Evolutionary conservation across 2,329 filamentous ascomycete species (phyloP).

Genomic region (Periconia macrospinosa): DNA sequence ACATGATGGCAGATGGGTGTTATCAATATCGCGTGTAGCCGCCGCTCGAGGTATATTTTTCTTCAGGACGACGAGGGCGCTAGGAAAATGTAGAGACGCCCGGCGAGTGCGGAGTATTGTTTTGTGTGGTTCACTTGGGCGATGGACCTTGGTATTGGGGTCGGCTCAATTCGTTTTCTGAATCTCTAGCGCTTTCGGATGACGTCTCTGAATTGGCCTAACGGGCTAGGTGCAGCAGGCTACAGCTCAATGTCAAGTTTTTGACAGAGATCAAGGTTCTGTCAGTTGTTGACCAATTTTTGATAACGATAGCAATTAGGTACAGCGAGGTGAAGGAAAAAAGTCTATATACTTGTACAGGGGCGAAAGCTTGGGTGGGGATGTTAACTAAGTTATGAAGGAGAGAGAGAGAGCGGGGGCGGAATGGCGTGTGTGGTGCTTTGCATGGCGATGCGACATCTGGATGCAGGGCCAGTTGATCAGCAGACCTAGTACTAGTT

Average conservation of each 20-base stretch:
- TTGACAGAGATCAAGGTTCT: neutral
- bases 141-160: neutral
- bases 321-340: neutral
- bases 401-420: neutral
- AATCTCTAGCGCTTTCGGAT: neutral
- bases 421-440: neutral
- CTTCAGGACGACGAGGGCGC: too few relatives aligned
- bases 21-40: neutral
- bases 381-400: too few relatives aligned
- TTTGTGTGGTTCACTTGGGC: neutral
- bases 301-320: neutral
- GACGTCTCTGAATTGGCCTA: neutral
- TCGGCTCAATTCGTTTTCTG: neutral
- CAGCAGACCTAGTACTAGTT: too few relatives aligned
- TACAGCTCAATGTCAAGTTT: neutral
- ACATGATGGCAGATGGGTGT: constrained; percentile 28
- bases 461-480: too few relatives aligned
- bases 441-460: too few relatives aligned
- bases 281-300: neutral
- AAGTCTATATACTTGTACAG: neutral
- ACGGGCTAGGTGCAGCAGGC: neutral
- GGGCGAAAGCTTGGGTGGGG: too few relatives aligned
- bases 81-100: neutral
- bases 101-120: neutral
- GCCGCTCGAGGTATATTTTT: too few relatives aligned